A percentile compares a stretch with the other conserved stretches of the same genome.
phyloP scores from a whole-genome alignment of 139 green algal genomes.

The Chlamydomonas schloesseri region DNA sequence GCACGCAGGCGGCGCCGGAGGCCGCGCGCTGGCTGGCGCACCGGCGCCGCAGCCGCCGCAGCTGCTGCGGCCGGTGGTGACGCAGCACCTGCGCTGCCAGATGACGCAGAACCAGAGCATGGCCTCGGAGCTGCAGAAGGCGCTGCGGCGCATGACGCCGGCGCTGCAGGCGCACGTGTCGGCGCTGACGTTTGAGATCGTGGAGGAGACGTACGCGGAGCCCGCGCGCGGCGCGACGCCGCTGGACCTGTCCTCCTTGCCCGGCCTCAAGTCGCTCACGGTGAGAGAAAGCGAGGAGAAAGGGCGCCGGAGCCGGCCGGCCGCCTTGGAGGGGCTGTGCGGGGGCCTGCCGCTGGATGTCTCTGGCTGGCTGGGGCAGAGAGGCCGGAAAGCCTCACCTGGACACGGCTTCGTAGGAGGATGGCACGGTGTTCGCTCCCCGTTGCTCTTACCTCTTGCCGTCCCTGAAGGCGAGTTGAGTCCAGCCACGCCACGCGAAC shows the following conservation, averaged over 20 bases:
- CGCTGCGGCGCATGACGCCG: conserved; percentile 17
- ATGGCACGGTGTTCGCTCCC: too few relatives aligned
- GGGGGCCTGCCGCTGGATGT: too few relatives aligned
- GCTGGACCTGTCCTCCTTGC: conserved; percentile 27
- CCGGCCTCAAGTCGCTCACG: conserved; percentile 28
- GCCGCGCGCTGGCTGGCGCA: conserved; percentile 9
- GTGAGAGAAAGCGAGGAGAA: too few relatives aligned
- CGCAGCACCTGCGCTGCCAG: conserved; percentile 45
- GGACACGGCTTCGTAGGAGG: too few relatives aligned
- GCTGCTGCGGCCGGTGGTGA: not conserved
- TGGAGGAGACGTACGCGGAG: conserved; percentile 48
- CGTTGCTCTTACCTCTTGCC: too few relatives aligned
- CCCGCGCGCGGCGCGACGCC: not conserved
- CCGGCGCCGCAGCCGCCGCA: not conserved
- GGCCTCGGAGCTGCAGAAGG: conserved; percentile 30
- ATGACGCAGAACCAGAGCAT: conserved; percentile 49
- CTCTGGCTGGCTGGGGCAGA: too few relatives aligned
- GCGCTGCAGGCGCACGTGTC: conserved; percentile 34
- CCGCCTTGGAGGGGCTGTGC: too few relatives aligned
- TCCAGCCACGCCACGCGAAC: too few relatives aligned
- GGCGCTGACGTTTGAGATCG: too few relatives aligned
- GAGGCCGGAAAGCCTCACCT: too few relatives aligned
- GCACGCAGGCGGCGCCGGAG: not conserved
- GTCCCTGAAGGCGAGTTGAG: too few relatives aligned
- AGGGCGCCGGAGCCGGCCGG: too few relatives aligned